Base-by-base conservation (phyloP, 2,329 filamentous ascomycete species). In the Botrytis deweyae region DNA sequence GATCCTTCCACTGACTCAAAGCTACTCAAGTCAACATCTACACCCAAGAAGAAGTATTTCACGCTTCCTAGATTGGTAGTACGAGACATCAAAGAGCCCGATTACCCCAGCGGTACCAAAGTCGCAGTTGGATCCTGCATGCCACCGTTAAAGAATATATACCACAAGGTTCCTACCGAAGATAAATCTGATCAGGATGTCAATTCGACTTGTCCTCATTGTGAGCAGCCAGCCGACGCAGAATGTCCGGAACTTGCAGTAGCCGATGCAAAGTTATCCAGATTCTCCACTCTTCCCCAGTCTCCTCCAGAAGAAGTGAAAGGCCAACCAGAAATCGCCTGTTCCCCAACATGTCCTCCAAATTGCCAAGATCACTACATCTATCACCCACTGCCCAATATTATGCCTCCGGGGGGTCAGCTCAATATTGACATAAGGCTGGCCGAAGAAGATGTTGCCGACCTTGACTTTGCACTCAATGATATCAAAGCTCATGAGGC, bases 51-150 rank as follows among this genome's bases (percentile, higher is more conserved):
- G 52, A 77, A 74, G 36, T 52, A 55, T 44, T 78, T 77, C 62
- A 70, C 75, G 25, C 70, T 79, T 38, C 78, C 78, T 14, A 76
- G 74, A 55, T 71, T 80, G 65, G 75, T 77, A 55, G 64, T 80
- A 36, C 74, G 75, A 46, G 76, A 79, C 59, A 77, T 75, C 58
- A 72, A 74, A 25, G 66, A 62, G 25, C 72, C 76, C 1, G 61
- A 46, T n/a, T 29, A 52, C 25, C 58, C 72, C 42, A 73, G 29
- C 64, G 40, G 40, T 20, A 49, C 52, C 33, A 58, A 49, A 14
- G 64, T 70, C 33, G 59, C 38, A 4, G 59, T 70, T 38, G 44
- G 20, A 58, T 64, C 72, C n/a, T 73, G 72, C n/a, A 62, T 73
- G 49, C 58, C 74, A 18, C 36, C 52, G 29, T n/a, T 36, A 9